A percentile compares a stretch with the other conserved stretches of the same genome.
phyloP scores from a whole-genome alignment of 2,329 filamentous ascomycete species.

The Apiospora kogelbergensis region DNA sequence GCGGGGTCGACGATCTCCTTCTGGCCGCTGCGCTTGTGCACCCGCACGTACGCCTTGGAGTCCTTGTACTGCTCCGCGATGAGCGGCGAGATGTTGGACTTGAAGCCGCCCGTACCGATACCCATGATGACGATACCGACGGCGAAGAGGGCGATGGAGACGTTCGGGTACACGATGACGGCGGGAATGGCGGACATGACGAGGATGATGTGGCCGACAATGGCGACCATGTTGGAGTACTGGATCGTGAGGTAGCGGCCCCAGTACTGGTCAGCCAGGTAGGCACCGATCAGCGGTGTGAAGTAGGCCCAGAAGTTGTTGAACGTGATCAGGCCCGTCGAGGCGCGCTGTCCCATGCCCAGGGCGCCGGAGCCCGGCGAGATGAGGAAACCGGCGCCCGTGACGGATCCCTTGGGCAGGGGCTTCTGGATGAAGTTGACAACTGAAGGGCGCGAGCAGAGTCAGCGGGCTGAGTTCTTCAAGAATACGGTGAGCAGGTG shows the following conservation, averaged over 20 bases:
- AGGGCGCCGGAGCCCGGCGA: slow-evolving; percentile 6
- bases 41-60: slow-evolving; percentile 56
- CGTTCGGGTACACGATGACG: slow-evolving; percentile 53
- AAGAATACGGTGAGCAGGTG: neutral
- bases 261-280: slow-evolving; percentile 58
- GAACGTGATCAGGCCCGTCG: slow-evolving; percentile 39
- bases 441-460: neutral
- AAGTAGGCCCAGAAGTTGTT: slow-evolving; percentile 62
- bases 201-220: slow-evolving; percentile 62
- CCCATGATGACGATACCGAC: slow-evolving; percentile 54
- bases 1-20: slow-evolving; percentile 71
- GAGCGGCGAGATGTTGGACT: slow-evolving; percentile 70
- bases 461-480: neutral
- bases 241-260: slow-evolving; percentile 65
- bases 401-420: slow-evolving; percentile 33
- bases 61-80: slow-evolving; percentile 70
- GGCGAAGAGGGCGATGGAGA: slow-evolving; percentile 61
- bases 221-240: slow-evolving; percentile 35
- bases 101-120: slow-evolving; percentile 73
- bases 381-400: slow-evolving; percentile 36
- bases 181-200: slow-evolving; percentile 58
- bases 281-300: slow-evolving; percentile 57
- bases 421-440: slow-evolving; percentile 41
- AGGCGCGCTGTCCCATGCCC: slow-evolving; percentile 23
- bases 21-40: slow-evolving; percentile 51